Conservation (phyloP, 2,329 filamentous ascomycete genomes). For the Aspergillus caelatus region DNA sequence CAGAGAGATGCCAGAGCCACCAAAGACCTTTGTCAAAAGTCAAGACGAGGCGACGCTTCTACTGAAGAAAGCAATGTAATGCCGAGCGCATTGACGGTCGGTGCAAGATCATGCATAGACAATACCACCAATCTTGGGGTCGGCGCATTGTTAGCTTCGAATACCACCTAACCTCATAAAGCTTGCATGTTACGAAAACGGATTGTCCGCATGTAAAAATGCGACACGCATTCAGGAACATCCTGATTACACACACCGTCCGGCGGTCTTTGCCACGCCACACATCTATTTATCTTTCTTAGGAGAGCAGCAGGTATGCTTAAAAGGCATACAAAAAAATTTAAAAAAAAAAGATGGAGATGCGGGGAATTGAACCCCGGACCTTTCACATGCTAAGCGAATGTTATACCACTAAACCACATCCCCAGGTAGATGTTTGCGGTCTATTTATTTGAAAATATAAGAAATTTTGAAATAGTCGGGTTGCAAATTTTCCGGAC, state of each 20-base stretch:
- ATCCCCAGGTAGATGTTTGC: background rate
- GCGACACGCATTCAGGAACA: background rate
- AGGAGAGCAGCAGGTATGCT: background rate
- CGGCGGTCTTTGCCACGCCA: too few species aligned
- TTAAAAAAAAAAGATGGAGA: background rate
- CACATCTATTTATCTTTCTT: too few species aligned
- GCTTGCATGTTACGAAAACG: background rate
- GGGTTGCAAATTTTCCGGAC: background rate
- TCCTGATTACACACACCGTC: background rate
- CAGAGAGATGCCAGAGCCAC: too few species aligned
- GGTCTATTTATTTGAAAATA: rapidly evolving
- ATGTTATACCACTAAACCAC: constrained; percentile 4
- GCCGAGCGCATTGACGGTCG: too few species aligned
- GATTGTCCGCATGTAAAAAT: background rate
- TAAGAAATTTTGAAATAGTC: background rate
- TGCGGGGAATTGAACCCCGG: constrained; percentile 4
- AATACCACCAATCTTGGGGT: background rate
- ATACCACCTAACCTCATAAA: background rate
- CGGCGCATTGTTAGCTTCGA: background rate
- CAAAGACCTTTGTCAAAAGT: too few species aligned
- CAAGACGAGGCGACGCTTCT: too few species aligned
- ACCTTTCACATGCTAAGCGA: constrained; percentile 3
- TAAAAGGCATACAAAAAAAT: background rate
- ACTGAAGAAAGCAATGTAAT: too few species aligned
- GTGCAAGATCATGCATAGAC: background rate